phyloP scores from a whole-genome alignment of 2,329 filamentous ascomycete species.

The Bipolaris zeicola region DNA sequence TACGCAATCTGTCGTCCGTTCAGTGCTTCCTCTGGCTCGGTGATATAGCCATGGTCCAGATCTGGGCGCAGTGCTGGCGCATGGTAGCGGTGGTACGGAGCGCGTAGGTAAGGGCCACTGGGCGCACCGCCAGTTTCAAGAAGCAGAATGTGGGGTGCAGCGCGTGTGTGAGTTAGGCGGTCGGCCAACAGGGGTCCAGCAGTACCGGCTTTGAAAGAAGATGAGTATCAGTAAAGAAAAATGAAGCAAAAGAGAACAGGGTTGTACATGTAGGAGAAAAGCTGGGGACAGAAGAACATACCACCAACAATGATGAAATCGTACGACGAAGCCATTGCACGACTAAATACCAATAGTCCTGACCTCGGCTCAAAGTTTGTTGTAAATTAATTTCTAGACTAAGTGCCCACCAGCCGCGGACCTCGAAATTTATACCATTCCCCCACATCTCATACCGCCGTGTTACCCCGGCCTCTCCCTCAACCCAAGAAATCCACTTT shows the following conservation, averaged over 20 bases:
- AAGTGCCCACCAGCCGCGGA: neutral
- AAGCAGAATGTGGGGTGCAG: slow-evolving; percentile 61
- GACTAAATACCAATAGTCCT: no score
- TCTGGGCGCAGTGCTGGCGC: slow-evolving; percentile 51
- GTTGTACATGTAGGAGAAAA: neutral
- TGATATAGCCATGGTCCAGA: slow-evolving; percentile 58
- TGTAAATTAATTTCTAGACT: neutral
- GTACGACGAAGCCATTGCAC: slow-evolving; percentile 27
- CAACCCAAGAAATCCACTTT: no score
- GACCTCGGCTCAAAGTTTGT: no score
- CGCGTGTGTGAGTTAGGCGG: slow-evolving; percentile 55
- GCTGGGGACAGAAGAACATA: slow-evolving; percentile 7
- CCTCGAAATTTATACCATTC: neutral
- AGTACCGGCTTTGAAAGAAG: slow-evolving; percentile 57
- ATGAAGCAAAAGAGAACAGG: neutral
- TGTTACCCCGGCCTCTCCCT: no score
- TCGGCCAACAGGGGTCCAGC: slow-evolving; percentile 63
- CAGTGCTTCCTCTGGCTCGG: slow-evolving; percentile 39
- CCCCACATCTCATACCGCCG: neutral
- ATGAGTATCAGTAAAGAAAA: neutral
- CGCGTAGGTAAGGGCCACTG: slow-evolving; percentile 46
- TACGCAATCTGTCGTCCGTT: slow-evolving; percentile 51
- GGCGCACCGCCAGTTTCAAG: slow-evolving; percentile 66
- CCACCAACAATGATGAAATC: slow-evolving; percentile 53
- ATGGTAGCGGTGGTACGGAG: slow-evolving; percentile 62